phyloP scores from a whole-genome alignment of 108 stramenopile genomes.

The Nannochloropsis oceanica region DNA sequence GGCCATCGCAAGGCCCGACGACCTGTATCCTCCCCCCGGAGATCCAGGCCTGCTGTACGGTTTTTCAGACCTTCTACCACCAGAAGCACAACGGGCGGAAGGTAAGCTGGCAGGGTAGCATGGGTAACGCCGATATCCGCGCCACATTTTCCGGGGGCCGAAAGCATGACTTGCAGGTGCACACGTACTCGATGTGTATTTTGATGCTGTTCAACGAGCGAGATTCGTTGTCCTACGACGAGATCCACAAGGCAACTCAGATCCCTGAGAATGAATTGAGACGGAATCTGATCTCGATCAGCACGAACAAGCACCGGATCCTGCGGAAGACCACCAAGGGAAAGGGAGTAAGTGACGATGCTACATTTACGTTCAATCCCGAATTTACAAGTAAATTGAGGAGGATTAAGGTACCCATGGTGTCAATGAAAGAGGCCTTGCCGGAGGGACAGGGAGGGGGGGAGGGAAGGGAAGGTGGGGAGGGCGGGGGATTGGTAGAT shows the following conservation, averaged over 20 bases:
- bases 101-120: constrained; percentile 80
- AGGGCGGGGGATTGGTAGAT: not conserved
- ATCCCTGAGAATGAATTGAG: constrained; percentile 76
- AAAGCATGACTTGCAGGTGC: constrained; percentile 74
- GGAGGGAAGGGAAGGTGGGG: not conserved
- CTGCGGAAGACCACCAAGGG: constrained; percentile 78
- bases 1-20: constrained; percentile 70
- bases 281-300: constrained; percentile 83
- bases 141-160: constrained; percentile 48
- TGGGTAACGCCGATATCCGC: constrained; percentile 69
- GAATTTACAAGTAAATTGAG: constrained; percentile 71
- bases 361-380: constrained; percentile 73
- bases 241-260: constrained; percentile 58
- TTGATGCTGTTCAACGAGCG: constrained; percentile 74
- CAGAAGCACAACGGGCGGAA: constrained; percentile 68
- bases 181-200: constrained; percentile 97
- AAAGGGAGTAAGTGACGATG: constrained; percentile 62
- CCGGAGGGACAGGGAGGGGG: constrained; percentile 19
- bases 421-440: constrained; percentile 60
- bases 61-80: constrained; percentile 74
- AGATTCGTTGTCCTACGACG: constrained; percentile 49
- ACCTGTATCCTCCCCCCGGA: constrained; percentile 62
- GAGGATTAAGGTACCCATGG: constrained; percentile 72
- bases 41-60: constrained; percentile 56
- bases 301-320: constrained; percentile 82